Evolutionary conservation across 2,329 filamentous ascomycete genomes (phyloP).

Genomic region (Microthyrium microscopicum): DNA sequence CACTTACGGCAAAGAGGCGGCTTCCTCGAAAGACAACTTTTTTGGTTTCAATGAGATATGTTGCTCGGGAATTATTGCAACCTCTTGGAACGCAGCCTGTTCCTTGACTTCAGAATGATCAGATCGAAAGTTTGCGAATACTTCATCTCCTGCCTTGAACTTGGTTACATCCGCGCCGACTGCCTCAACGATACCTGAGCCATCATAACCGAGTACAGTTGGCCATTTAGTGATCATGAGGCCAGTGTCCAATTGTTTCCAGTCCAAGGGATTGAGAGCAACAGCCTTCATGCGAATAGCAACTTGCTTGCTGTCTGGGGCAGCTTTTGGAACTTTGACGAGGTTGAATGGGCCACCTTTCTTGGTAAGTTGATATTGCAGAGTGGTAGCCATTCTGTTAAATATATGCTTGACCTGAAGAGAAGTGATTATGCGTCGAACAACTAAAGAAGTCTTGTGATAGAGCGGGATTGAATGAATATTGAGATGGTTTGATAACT

Average conservation of each 20-base stretch:
- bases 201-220: constrained; percentile 32
- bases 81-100: constrained; percentile 1
- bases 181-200: constrained; percentile 32
- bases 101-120: not conserved
- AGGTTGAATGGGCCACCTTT: too few species aligned
- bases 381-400: too few species aligned
- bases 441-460: too few species aligned
- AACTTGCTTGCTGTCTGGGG: constrained; percentile 7
- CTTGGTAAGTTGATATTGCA: too few species aligned
- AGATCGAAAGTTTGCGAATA: constrained; percentile 42
- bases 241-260: constrained; percentile 7
- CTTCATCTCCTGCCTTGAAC: constrained; percentile 41
- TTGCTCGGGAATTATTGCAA: constrained; percentile 6
- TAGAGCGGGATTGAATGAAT: too few species aligned
- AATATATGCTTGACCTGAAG: too few species aligned
- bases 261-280: constrained; percentile 10
- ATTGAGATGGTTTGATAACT: too few species aligned
- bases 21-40: not conserved
- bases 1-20: not conserved
- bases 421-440: too few species aligned
- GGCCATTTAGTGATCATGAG: constrained; percentile 7
- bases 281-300: constrained; percentile 8
- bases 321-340: too few species aligned
- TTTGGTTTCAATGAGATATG: constrained; percentile 7
- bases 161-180: constrained; percentile 38